Conservation (phyloP, 768 basidiomycete genomes). For the Kwoniella botswanensis region DNA sequence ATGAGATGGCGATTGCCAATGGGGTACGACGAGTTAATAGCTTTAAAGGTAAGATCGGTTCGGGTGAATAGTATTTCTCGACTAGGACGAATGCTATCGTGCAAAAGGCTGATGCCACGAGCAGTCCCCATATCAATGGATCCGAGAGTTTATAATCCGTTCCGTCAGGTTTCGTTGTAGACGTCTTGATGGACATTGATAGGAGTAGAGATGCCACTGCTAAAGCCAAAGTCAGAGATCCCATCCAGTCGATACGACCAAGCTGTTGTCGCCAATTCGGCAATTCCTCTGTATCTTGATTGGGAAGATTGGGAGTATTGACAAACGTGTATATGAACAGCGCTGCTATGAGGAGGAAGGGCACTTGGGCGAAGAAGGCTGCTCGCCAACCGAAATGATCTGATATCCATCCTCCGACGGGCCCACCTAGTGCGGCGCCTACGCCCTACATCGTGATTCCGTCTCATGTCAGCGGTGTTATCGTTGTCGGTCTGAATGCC, state of each 20-base stretch:
- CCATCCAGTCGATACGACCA: constrained; percentile 51
- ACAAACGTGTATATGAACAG: constrained; percentile 20
- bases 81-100: constrained; percentile 71
- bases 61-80: constrained; percentile 76
- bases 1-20: constrained; percentile 76
- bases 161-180: constrained; percentile 64
- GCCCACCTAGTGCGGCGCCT: constrained; percentile 62
- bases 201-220: constrained; percentile 51
- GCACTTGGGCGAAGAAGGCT: constrained; percentile 49
- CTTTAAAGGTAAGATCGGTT: constrained; percentile 88
- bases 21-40: constrained; percentile 79
- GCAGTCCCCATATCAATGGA: constrained; percentile 70
- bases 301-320: constrained; percentile 1
- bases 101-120: constrained; percentile 66
- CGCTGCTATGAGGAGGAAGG: constrained; percentile 21
- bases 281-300: not conserved
- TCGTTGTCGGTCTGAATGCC: not conserved
- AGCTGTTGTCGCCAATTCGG: constrained; percentile 30
- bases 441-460: constrained; percentile 63
- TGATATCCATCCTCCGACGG: constrained; percentile 64
- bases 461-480: not conserved
- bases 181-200: constrained; percentile 54
- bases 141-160: constrained; percentile 71
- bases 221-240: constrained; percentile 49
- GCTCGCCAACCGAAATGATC: constrained; percentile 80